Evolutionary conservation across 2,329 filamentous ascomycete species (phyloP).

Genomic region (Leptographium wingfieldii): DNA sequence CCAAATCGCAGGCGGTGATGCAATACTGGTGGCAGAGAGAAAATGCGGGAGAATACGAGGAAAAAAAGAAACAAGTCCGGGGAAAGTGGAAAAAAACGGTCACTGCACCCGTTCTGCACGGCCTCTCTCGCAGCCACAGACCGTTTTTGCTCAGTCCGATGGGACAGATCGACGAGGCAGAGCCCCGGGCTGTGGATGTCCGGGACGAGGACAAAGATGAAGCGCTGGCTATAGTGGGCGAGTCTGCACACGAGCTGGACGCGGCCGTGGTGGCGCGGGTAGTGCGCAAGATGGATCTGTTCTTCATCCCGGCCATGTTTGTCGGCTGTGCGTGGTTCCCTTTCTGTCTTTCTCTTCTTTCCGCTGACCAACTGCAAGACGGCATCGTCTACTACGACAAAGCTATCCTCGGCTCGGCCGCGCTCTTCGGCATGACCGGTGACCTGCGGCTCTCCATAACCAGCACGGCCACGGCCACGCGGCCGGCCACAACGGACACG

Average conservation of each 20-base stretch:
- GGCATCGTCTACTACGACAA: constrained; percentile 62
- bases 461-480: constrained; percentile 18
- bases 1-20: neutral
- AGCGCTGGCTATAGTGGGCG: constrained; percentile 34
- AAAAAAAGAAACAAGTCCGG: neutral
- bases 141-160: neutral
- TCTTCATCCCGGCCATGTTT: constrained; percentile 44
- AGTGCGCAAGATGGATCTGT: constrained; percentile 41
- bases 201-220: neutral
- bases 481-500: constrained; percentile 48
- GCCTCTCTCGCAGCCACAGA: neutral
- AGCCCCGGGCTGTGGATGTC: neutral
- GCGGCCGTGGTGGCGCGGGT: constrained; percentile 32
- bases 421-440: constrained; percentile 59
- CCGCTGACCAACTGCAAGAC: constrained; percentile 24
- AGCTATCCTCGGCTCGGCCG: constrained; percentile 60
- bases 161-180: neutral
- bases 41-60: neutral
- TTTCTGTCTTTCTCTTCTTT: neutral
- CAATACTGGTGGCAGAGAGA: neutral
- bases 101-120: neutral
- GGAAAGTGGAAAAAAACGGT: neutral
- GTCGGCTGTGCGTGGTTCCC: constrained; percentile 25
- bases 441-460: constrained; percentile 50
- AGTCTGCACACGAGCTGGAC: constrained; percentile 39